These are phyloP conservation scores for Wickerhamomyces queroliae DNA, from an alignment of 805 yeast genomes.

Conservation along the genomic window DNA sequence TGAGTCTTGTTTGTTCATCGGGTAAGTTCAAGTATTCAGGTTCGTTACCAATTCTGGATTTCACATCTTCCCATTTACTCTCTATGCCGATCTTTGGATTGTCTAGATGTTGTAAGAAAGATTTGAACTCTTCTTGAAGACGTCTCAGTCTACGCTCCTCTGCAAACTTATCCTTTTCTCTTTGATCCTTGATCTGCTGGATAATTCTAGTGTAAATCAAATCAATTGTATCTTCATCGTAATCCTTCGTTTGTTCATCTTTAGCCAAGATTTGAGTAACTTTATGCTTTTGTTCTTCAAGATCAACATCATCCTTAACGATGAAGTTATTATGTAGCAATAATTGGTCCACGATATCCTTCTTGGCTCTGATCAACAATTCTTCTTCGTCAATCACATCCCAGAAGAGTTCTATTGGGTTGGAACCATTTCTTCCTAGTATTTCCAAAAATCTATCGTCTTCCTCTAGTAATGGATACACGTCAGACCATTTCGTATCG, in stretches of 20 bases:
- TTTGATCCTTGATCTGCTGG: slow-evolving; percentile 18
- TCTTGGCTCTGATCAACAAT: slow-evolving; percentile 48
- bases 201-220: slow-evolving; percentile 24
- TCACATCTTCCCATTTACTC: slow-evolving; percentile 32
- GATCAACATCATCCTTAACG: slow-evolving; percentile 18
- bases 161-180: slow-evolving; percentile 16
- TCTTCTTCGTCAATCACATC: slow-evolving; percentile 63
- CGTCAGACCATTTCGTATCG: slow-evolving; percentile 53
- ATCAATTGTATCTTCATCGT: slow-evolving; percentile 24
- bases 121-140: slow-evolving; percentile 18
- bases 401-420: slow-evolving; percentile 71
- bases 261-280: slow-evolving; percentile 13
- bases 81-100: slow-evolving; percentile 19
- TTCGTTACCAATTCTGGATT: slow-evolving; percentile 21
- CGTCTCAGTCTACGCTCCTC: slow-evolving; percentile 15
- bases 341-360: slow-evolving; percentile 51
- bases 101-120: slow-evolving; percentile 18
- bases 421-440: slow-evolving; percentile 74
- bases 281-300: slow-evolving; percentile 4
- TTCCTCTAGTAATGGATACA: slow-evolving; percentile 43
- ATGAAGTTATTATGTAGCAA: slow-evolving; percentile 30
- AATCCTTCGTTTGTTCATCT: slow-evolving; percentile 19
- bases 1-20: slow-evolving; percentile 22
- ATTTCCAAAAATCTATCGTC: slow-evolving; percentile 53
- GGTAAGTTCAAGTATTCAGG: slow-evolving; percentile 31